Percentiles rank a stretch among this genome's conserved stretches.
Conservation (phyloP, 192 early-diverging fungal species). For the Chytriomyces confervae region DNA sequence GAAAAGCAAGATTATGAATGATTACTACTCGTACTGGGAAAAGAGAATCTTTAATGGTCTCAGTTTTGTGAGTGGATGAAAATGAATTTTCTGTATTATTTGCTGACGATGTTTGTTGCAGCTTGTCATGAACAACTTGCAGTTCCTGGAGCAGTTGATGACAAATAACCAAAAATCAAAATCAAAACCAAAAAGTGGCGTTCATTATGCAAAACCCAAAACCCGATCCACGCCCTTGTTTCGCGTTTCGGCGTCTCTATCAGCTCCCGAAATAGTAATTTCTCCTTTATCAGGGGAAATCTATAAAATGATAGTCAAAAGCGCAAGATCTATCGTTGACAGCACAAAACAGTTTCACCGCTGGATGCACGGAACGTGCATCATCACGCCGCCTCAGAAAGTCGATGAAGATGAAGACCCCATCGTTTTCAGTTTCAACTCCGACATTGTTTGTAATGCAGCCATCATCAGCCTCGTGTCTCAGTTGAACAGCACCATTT, state of each 20-base stretch:
- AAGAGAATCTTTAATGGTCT: constrained; percentile 53
- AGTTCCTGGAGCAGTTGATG: constrained; percentile 53
- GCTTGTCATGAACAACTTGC: constrained; percentile 66
- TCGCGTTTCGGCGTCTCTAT: constrained; percentile 61
- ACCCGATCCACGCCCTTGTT: constrained; percentile 53
- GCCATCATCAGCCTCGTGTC: constrained; percentile 53
- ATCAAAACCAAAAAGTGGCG: constrained; percentile 11
- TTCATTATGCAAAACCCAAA: constrained; percentile 33
- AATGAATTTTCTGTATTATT: constrained; percentile 1
- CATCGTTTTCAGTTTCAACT: constrained; percentile 62
- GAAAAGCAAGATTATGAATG: constrained; percentile 62
- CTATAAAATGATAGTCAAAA: constrained; percentile 69
- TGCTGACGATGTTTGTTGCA: constrained; percentile 23
- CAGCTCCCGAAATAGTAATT: constrained; percentile 66
- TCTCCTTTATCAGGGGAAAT: constrained; percentile 61
- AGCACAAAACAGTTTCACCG: constrained; percentile 67
- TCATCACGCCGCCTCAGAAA: constrained; percentile 63
- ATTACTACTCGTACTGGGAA: constrained; percentile 69
- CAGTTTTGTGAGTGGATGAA: constrained; percentile 50
- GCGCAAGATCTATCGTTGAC: constrained; percentile 62
- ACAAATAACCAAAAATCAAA: constrained; percentile 38
- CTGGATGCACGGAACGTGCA: constrained; percentile 69
- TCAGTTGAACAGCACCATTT: constrained; percentile 54
- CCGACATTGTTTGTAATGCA: constrained; percentile 58
- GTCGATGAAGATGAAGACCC: constrained; percentile 64